These are phyloP conservation scores for Lachancea mirantina DNA, from an alignment of 805 yeast genomes.

Conservation along the genomic window DNA sequence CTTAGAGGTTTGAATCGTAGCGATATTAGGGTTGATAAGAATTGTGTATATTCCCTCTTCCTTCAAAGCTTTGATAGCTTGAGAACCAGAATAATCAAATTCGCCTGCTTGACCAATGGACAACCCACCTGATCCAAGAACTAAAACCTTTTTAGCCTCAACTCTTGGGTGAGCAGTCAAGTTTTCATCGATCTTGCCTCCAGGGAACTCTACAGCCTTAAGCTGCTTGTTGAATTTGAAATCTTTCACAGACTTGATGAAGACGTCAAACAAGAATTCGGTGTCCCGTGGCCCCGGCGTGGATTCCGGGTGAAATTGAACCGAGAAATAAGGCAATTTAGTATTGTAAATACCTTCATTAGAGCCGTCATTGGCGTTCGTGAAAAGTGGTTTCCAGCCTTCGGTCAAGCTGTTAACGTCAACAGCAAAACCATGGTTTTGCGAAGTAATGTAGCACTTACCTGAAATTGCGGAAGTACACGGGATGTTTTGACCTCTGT, in stretches of 20 bases:
- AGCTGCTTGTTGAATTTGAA: slow-evolving; percentile 45
- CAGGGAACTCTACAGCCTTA: slow-evolving; percentile 83
- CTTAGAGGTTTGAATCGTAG: slow-evolving; percentile 96
- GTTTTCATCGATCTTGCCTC: slow-evolving; percentile 73
- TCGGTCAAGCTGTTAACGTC: slow-evolving; percentile 63
- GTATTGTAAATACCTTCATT: slow-evolving; percentile 97
- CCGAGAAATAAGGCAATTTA: slow-evolving; percentile 86
- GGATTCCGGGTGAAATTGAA: slow-evolving; percentile 98
- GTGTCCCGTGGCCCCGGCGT: slow-evolving; percentile 99
- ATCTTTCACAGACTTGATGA: slow-evolving; percentile 72
- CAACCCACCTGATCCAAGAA: slow-evolving; percentile 96
- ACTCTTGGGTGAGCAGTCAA: slow-evolving; percentile 68
- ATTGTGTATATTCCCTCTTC: slow-evolving; percentile 97
- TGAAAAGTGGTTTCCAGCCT: slow-evolving; percentile 92
- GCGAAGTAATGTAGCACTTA: slow-evolving; percentile 96
- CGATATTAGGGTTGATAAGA: slow-evolving; percentile 94
- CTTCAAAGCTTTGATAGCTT: slow-evolving; percentile 96
- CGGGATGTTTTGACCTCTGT: slow-evolving; percentile 98
- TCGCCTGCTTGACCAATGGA: slow-evolving; percentile 99
- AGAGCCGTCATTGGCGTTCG: slow-evolving; percentile 93
- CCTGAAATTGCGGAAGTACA: slow-evolving; percentile 86
- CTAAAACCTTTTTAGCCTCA: slow-evolving; percentile 83
- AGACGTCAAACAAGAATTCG: slow-evolving; percentile 91
- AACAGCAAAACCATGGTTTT: slow-evolving; percentile 98
- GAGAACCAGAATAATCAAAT: slow-evolving; percentile 97